Evolutionary conservation across 805 yeast species (phyloP).

Genomic region (Yarrowia yakushimensis): DNA sequence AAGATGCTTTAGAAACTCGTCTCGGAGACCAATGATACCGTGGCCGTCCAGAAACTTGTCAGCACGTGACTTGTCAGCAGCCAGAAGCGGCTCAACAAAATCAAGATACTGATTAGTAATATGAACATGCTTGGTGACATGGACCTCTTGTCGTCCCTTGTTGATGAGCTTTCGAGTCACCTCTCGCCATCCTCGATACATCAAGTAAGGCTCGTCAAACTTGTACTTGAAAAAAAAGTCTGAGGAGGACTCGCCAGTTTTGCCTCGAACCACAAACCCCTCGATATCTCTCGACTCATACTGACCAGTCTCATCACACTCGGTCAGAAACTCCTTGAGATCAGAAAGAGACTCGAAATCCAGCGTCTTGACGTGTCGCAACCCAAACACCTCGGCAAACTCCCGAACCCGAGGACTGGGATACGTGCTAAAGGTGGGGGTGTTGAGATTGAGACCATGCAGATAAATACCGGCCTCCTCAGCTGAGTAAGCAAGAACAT

Average conservation of each 20-base stretch:
- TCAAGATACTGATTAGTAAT: conserved; percentile 55
- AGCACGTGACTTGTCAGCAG: conserved; percentile 46
- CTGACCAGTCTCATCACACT: conserved; percentile 61
- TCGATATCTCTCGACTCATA: conserved; percentile 74
- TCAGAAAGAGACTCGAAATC: conserved; percentile 41
- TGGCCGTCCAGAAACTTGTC: conserved; percentile 51
- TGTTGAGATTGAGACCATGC: conserved; percentile 81
- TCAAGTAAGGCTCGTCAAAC: conserved; percentile 89
- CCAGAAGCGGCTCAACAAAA: conserved; percentile 58
- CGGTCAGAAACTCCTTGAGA: conserved; percentile 52
- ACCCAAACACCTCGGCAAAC: conserved; percentile 69
- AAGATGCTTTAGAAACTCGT: conserved; percentile 52
- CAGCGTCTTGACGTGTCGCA: conserved; percentile 47
- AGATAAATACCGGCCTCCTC: conserved; percentile 77
- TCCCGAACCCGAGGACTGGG: conserved; percentile 55
- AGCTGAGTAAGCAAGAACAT: conserved; percentile 67
- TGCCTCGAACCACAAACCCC: conserved; percentile 87
- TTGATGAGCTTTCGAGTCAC: conserved; percentile 53
- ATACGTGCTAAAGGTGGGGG: conserved; percentile 58
- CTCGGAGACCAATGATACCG: conserved; percentile 73
- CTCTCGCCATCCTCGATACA: conserved; percentile 90
- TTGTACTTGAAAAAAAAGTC: conserved; percentile 88
- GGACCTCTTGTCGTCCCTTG: conserved; percentile 26
- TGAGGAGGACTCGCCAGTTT: conserved; percentile 29
- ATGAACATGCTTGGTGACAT: conserved; percentile 35